Percentiles rank a stretch among this genome's conserved stretches.
Evolutionary conservation across 2,329 filamentous ascomycete genomes (phyloP).

Genomic region (Fusarium solani-melongenae): DNA sequence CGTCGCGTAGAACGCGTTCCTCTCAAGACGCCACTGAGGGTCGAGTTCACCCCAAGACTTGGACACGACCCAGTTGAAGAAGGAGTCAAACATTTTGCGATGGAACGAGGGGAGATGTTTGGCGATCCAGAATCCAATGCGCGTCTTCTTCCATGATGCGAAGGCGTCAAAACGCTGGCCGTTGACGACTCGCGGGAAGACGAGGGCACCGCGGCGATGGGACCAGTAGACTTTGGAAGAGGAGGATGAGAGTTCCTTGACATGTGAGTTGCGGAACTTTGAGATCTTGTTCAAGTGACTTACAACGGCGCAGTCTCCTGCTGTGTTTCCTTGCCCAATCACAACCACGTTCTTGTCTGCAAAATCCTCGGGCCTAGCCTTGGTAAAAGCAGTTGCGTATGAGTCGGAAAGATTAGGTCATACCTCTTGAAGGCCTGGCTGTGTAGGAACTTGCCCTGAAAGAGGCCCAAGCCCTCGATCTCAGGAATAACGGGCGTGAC

Average conservation of each 20-base stretch:
- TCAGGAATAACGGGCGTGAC: slow-evolving; percentile 17
- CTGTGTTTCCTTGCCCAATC: slow-evolving; percentile 43
- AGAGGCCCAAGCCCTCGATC: slow-evolving; percentile 32
- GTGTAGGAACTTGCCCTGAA: slow-evolving; percentile 36
- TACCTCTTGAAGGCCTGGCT: slow-evolving; percentile 41
- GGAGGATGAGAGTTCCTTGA: slow-evolving; percentile 29
- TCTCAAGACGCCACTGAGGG: slow-evolving; percentile 28
- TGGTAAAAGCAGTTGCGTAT: background rate
- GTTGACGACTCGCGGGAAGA: slow-evolving; percentile 33
- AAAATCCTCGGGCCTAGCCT: slow-evolving; percentile 25
- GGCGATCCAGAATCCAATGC: slow-evolving; percentile 27
- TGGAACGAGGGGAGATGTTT: slow-evolving; percentile 25
- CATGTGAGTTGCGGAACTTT: background rate
- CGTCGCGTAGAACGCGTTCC: slow-evolving; percentile 16
- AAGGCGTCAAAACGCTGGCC: slow-evolving; percentile 35
- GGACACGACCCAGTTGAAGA: slow-evolving; percentile 19
- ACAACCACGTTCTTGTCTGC: slow-evolving; percentile 38
- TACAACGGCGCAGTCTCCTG: slow-evolving; percentile 39
- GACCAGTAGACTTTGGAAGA: slow-evolving; percentile 37
- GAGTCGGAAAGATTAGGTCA: background rate
- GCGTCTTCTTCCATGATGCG: slow-evolving; percentile 33
- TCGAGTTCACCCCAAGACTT: slow-evolving; percentile 31
- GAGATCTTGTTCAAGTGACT: background rate
- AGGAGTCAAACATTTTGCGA: slow-evolving; percentile 20
- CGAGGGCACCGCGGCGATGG: slow-evolving; percentile 36